Base-by-base conservation (phyloP, 148 eudicot genomes). In the Tetragonia tetragonoides region DNA sequence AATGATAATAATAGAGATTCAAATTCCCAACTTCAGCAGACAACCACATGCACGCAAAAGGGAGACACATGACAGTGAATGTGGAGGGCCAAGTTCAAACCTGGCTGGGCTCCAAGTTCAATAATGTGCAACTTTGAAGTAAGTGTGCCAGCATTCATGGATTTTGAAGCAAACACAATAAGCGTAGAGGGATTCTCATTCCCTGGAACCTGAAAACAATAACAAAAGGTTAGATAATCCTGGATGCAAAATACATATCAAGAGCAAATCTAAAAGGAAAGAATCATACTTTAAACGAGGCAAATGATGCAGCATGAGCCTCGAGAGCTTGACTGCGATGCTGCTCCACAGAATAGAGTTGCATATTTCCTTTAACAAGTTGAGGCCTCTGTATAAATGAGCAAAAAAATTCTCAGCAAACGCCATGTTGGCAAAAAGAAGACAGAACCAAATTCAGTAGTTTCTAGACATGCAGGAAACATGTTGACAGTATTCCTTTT, bases 241-340 rank as follows among this genome's bases (percentile, higher is more conserved):
- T 41, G 16, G 49, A 60, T 53, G 65, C 57, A 63, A 78, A 37
- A 66, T 10, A 73, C 46, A 42, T 24, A 39, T 53, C 77, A 10
- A 59, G 28, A 74, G 61, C 20, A 67, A 17, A 38, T 12, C 80
- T 39, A 66, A 75, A 21, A 73, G 76, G 70, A 56, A 75, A 72
- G 66, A 23, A 68, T 64, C 87, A 1, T 62, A 95, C 99, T 79
- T 94, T 91, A 61, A 89, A 80, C 7, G 91, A 68, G 76, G 97
- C 97, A 93, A 95, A 95, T 56, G 99, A 78, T 71, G 99, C 97
- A 20, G 99, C 99, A 89, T 95, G 99, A 39, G 97, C 99, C 87
- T 95, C 99, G 82, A 95, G 99, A 78, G 99, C 90, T 88, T 95
- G 99, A 85, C 99, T 95, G 28, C 99, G 96, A 79, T 95, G 96